Evolutionary conservation across 2,329 filamentous ascomycete species (phyloP), one percentile per base, ranked within the genome.

Genomic region (Helicocarpus griseus): DNA sequence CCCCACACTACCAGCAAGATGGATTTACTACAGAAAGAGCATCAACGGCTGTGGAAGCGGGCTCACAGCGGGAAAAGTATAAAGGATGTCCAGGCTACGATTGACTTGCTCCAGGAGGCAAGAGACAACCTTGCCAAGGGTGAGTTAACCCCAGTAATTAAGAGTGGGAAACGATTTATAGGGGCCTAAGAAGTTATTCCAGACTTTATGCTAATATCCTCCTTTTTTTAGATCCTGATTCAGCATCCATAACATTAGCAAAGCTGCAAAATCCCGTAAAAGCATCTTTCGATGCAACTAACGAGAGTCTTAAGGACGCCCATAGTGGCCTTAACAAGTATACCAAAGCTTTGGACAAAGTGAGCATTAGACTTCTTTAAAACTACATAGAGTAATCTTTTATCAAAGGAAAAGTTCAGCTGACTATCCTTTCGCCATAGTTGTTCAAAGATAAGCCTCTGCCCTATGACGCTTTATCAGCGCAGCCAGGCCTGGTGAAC

Each of bases 231-330:
- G 85, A 89, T 61, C 81, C 86, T 22, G 81, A 83, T 56, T 80
- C 80, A 36, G 83, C 87, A 14, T 81, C 83, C 39, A 75, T 90
- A 54, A 85, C 83, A 24, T 79, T 97, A 60, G 86, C 87, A 28
- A 90, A 86, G 65, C 79, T 96, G 17, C 89, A 96, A 65, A 90
- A 86, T 57, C 87, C 90, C 0, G 77, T 95, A 52, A 93, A 90
- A 63, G 76, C 84, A 48, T 82, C 84, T 1, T 85, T 97, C 54
- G 89, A 95, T 36, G 77, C 80, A 33, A 82, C 95, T 36, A 91
- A 86, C 58, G 82, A 86, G 49, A 84, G 88, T 61, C 72, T 97
- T 47, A 93, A 89, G 66, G 86, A 88, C 51, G 83, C 93, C 2
- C 86, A 94, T 60, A 85, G 85, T 56, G 83, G 85, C 2, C 83